Conservation (phyloP, 192 early-diverging fungal genomes). For the Polychytrium aggregatum region DNA sequence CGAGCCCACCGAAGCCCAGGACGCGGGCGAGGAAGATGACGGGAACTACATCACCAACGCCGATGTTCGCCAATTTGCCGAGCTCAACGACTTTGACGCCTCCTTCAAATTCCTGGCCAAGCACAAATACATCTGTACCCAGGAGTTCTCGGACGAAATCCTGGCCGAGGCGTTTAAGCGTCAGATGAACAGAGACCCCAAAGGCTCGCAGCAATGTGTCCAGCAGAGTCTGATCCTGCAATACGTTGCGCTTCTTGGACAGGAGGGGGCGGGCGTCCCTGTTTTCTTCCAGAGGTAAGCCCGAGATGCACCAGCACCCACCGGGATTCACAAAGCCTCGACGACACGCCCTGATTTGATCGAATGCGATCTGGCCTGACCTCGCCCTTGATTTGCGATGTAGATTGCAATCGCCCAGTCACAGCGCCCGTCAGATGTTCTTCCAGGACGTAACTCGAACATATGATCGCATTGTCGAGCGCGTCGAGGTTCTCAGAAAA, state of each 20-base stretch:
- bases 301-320: too few relatives aligned
- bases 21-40: constrained; percentile 16
- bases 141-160: constrained; percentile 69
- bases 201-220: constrained; percentile 62
- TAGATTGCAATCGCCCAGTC: too few relatives aligned
- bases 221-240: constrained; percentile 73
- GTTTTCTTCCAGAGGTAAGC: constrained; percentile 69
- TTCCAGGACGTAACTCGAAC: constrained; percentile 74
- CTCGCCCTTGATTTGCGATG: too few relatives aligned
- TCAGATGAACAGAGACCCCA: constrained; percentile 59
- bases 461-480: constrained; percentile 64
- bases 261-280: constrained; percentile 68
- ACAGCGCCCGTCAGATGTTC: constrained; percentile 67
- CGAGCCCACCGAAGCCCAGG: not conserved
- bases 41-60: constrained; percentile 24
- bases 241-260: constrained; percentile 72
- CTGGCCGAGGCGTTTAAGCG: constrained; percentile 72
- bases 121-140: constrained; percentile 57
- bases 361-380: too few relatives aligned
- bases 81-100: constrained; percentile 8
- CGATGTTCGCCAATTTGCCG: constrained; percentile 13
- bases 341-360: too few relatives aligned
- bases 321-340: too few relatives aligned
- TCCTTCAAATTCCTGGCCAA: constrained; percentile 50
- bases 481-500: constrained; percentile 57